Evolutionary conservation across 371 early-diverging fungal species (phyloP).

Genomic region (Mortierella sp.): DNA sequence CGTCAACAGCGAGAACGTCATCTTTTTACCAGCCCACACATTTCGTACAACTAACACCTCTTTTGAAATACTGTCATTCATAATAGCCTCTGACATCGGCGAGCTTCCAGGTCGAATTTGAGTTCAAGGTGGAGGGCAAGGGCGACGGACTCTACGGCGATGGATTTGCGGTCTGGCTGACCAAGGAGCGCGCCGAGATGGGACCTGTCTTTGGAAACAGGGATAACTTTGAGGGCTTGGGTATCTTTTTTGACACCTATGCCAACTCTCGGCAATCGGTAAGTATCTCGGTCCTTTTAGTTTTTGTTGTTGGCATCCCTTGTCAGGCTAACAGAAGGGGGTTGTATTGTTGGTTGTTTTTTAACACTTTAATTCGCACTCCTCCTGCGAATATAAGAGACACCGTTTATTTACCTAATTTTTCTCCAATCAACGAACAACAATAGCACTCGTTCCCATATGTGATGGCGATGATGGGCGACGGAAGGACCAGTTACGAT

Average conservation of each 20-base stretch:
- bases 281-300: neutral
- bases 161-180: conserved; percentile 96
- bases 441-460: conserved; percentile 82
- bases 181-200: conserved; percentile 67
- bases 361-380: no score
- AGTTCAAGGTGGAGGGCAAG: conserved; percentile 88
- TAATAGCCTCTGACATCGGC: conserved; percentile 73
- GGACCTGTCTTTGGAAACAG: conserved; percentile 94
- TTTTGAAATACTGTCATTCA: neutral
- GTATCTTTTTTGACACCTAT: conserved; percentile 96
- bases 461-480: conserved; percentile 93
- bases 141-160: conserved; percentile 83
- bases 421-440: no score
- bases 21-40: no score
- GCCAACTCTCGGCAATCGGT: conserved; percentile 87
- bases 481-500: conserved; percentile 89
- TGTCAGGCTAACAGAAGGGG: neutral
- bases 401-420: no score
- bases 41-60: neutral
- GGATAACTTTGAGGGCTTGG: conserved; percentile 93
- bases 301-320: neutral
- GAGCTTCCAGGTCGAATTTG: conserved; percentile 93
- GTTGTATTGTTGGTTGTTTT: neutral
- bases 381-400: no score
- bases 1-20: no score